phyloP scores from a whole-genome alignment of 306 rosid species.

The Gastrolobium villosum region DNA sequence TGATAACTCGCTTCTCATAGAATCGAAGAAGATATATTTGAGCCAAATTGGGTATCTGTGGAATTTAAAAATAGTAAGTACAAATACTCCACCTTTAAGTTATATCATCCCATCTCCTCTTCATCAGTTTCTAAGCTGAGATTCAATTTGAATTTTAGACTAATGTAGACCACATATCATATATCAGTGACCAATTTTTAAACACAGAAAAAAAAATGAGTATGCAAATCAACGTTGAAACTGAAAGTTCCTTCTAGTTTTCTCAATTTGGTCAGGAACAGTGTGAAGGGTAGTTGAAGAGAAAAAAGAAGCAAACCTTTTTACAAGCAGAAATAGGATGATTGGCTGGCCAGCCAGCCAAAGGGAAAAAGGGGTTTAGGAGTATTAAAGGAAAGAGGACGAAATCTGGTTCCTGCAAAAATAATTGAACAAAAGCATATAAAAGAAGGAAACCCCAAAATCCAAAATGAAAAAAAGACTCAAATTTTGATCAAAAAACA shows the following conservation, averaged over 20 bases:
- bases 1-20: conserved; percentile 94
- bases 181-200: background rate
- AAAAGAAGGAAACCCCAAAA: conserved; percentile 30
- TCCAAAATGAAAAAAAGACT: conserved; percentile 19
- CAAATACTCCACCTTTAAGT: conserved; percentile 17
- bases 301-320: conserved; percentile 64
- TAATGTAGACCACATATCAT: conserved; percentile 10
- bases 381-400: conserved; percentile 96
- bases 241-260: conserved; percentile 23
- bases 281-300: conserved; percentile 12
- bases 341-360: conserved; percentile 85
- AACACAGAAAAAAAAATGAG: background rate
- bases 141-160: conserved; percentile 28
- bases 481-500: conserved; percentile 20
- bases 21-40: conserved; percentile 89
- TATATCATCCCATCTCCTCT: conserved; percentile 23
- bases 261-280: conserved; percentile 17
- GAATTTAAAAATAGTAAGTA: conserved; percentile 27
- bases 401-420: conserved; percentile 89
- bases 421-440: conserved; percentile 15
- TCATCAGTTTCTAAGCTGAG: conserved; percentile 10
- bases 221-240: conserved; percentile 44
- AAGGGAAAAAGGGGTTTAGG: conserved; percentile 96
- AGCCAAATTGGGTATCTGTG: conserved; percentile 89
- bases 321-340: conserved; percentile 97